Evolutionary conservation across 2,329 filamentous ascomycete genomes (phyloP).

Genomic region (Cladosporium sp.): DNA sequence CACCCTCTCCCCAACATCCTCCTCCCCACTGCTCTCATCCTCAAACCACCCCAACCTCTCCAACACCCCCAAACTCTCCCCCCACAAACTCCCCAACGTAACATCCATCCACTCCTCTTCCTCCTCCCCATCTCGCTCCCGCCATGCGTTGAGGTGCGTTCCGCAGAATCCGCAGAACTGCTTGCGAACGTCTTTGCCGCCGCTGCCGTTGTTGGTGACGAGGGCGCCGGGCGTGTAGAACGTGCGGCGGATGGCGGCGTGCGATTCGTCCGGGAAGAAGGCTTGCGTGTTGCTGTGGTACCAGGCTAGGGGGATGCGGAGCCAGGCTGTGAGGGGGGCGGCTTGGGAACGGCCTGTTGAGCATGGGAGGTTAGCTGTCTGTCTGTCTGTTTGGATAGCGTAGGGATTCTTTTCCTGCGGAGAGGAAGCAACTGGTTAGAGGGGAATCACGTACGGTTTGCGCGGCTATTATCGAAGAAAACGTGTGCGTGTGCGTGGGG

Average conservation of each 20-base stretch:
- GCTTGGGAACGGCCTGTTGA: conserved; percentile 62
- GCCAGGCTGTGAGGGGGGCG: conserved; percentile 74
- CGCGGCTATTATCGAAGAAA: conserved; percentile 70
- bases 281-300: conserved; percentile 75
- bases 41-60: conserved; percentile 71
- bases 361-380: not conserved
- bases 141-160: conserved; percentile 79
- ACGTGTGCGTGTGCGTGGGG: conserved; percentile 56
- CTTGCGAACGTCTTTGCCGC: conserved; percentile 57
- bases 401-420: too few relatives aligned
- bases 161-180: conserved; percentile 93
- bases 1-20: not conserved
- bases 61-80: conserved; percentile 69
- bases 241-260: conserved; percentile 46
- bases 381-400: not conserved
- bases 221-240: conserved; percentile 52
- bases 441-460: conserved; percentile 73
- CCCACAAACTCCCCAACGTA: conserved; percentile 73
- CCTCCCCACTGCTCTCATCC: conserved; percentile 30
- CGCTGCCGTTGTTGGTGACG: conserved; percentile 43
- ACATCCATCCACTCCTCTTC: conserved; percentile 70
- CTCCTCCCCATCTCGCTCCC: conserved; percentile 39
- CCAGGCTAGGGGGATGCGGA: conserved; percentile 79
- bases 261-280: conserved; percentile 73
- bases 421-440: too few relatives aligned